Evolutionary conservation across 495 filamentous ascomycete species (phyloP).

Genomic region (Penicillium lividum): DNA sequence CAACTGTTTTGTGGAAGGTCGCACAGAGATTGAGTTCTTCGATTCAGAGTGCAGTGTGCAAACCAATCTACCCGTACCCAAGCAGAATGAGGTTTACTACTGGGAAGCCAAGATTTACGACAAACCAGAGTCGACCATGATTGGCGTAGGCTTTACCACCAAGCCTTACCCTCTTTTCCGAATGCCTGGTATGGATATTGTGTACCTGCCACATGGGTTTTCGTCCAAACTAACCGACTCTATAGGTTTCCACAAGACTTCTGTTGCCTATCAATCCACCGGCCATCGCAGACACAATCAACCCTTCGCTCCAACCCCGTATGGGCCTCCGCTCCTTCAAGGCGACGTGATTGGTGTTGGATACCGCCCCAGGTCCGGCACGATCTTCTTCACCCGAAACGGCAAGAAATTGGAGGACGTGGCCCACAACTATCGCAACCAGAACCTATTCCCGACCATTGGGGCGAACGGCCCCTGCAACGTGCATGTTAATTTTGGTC

Average conservation of each 20-base stretch:
- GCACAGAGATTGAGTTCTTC: conserved; percentile 98
- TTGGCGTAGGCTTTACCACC: conserved; percentile 90
- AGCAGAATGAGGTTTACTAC: conserved; percentile 99
- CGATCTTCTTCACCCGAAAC: conserved; percentile 97
- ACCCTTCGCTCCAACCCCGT: conserved; percentile 74
- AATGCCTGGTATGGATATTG: conserved; percentile 71
- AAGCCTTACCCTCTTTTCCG: conserved; percentile 96
- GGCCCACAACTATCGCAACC: conserved; percentile 85
- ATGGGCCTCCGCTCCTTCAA: conserved; percentile 81
- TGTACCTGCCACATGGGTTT: background rate
- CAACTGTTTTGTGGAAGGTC: conserved; percentile 95
- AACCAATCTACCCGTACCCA: conserved; percentile 93
- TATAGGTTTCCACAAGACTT: conserved; percentile 85
- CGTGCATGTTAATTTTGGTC: conserved; percentile 96
- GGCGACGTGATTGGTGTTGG: conserved; percentile 96
- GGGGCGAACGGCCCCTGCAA: conserved; percentile 91
- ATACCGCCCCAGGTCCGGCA: conserved; percentile 90
- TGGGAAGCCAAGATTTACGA: conserved; percentile 99
- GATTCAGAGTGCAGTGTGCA: conserved; percentile 97
- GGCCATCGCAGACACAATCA: conserved; percentile 89
- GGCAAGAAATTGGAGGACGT: conserved; percentile 96
- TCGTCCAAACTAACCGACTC: conserved; percentile 15
- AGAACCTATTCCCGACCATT: conserved; percentile 95
- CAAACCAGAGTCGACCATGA: conserved; percentile 81
- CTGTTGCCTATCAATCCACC: conserved; percentile 84